Evolutionary conservation across 805 yeast species (phyloP).

Genomic region (Yueomyces sp.): DNA sequence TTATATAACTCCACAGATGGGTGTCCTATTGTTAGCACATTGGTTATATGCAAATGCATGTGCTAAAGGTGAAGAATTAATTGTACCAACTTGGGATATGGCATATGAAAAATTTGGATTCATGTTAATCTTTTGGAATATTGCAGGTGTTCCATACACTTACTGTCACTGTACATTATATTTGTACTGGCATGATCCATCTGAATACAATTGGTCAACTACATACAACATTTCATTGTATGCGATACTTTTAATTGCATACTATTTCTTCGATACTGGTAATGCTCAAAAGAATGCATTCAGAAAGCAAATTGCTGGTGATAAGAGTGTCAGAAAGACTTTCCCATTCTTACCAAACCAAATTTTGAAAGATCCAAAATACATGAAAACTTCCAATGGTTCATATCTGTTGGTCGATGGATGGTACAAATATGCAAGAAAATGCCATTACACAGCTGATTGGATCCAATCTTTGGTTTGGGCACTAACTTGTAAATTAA

Average conservation of each 20-base stretch:
- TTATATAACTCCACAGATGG: conserved; percentile 60
- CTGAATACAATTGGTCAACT: conserved; percentile 64
- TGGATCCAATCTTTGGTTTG: conserved; percentile 77
- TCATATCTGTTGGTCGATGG: conserved; percentile 81
- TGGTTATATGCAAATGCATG: conserved; percentile 95
- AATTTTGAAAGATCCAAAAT: conserved; percentile 69
- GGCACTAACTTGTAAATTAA: conserved; percentile 84
- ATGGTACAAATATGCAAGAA: conserved; percentile 89
- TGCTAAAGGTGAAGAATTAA: conserved; percentile 93
- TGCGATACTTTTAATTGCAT: conserved; percentile 48
- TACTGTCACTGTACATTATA: conserved; percentile 88
- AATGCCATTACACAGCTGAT: conserved; percentile 91
- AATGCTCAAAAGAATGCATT: conserved; percentile 93
- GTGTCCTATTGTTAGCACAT: conserved; percentile 65
- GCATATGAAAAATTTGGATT: conserved; percentile 99
- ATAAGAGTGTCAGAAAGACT: conserved; percentile 59
- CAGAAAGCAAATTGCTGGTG: conserved; percentile 75
- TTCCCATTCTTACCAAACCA: conserved; percentile 91
- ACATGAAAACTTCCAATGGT: conserved; percentile 76
- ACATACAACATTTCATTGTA: conserved; percentile 45
- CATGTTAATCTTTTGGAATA: conserved; percentile 97
- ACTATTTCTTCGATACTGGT: conserved; percentile 88
- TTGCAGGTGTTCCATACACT: conserved; percentile 97
- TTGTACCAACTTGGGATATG: conserved; percentile 99
- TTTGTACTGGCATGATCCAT: conserved; percentile 71